Percentiles rank a stretch among this genome's conserved stretches.
These are phyloP conservation scores for Udeniomyces megalosporus DNA, from an alignment of 768 basidiomycete species.

Conservation along the genomic window DNA sequence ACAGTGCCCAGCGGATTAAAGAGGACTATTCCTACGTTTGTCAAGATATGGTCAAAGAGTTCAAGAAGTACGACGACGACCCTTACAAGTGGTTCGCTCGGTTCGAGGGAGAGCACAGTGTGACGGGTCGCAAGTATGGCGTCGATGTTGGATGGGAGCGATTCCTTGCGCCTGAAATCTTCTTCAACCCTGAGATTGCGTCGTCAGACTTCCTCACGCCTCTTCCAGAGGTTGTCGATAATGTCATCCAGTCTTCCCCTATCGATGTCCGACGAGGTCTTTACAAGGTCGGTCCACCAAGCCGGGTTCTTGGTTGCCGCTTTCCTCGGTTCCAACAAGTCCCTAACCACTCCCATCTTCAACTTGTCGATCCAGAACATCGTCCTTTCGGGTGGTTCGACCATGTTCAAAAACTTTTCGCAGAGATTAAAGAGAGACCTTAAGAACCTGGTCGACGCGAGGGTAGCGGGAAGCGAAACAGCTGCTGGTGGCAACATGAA, in stretches of 20 bases:
- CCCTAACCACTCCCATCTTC: background rate
- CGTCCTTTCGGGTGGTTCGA: slow-evolving; percentile 88
- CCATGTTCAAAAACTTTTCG: slow-evolving; percentile 99
- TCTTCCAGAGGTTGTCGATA: slow-evolving; percentile 86
- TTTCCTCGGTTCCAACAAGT: background rate
- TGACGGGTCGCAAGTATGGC: slow-evolving; percentile 85
- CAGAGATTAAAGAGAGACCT: slow-evolving; percentile 88
- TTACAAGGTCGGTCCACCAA: slow-evolving; percentile 54
- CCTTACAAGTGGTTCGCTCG: slow-evolving; percentile 88
- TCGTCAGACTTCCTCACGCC: slow-evolving; percentile 96
- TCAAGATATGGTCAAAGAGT: slow-evolving; percentile 97
- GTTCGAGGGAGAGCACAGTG: slow-evolving; percentile 82
- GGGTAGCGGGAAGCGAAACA: slow-evolving; percentile 59
- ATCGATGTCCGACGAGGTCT: slow-evolving; percentile 93
- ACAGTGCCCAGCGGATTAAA: slow-evolving; percentile 71
- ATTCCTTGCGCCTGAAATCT: slow-evolving; percentile 96
- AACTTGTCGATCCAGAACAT: slow-evolving; percentile 52
- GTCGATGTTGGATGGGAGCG: slow-evolving; percentile 96
- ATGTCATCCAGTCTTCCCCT: slow-evolving; percentile 85
- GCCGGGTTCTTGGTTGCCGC: background rate
- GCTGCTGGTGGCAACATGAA: slow-evolving; percentile 59
- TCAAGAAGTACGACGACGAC: slow-evolving; percentile 92
- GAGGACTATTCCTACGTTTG: slow-evolving; percentile 98
- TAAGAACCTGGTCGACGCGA: slow-evolving; percentile 79
- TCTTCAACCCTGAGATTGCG: slow-evolving; percentile 98